Percentiles rank a stretch among this genome's conserved stretches.
Conservation (phyloP, 108 stramenopile species). For the Nitzschia inconspicua region DNA sequence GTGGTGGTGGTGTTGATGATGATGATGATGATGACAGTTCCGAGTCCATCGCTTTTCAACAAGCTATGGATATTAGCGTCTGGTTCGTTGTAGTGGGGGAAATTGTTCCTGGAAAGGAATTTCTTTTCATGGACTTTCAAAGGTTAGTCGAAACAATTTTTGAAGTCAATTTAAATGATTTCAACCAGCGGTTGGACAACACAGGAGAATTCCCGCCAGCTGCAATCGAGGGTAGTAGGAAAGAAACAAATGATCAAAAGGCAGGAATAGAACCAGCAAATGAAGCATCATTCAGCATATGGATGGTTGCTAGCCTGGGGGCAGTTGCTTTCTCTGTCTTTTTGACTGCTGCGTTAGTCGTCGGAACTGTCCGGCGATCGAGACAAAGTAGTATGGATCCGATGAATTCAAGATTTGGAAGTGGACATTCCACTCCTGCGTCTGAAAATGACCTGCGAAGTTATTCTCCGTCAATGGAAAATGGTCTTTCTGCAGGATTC, state of each 20-base stretch:
- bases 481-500: background rate
- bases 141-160: constrained; percentile 6
- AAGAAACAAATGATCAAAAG: background rate
- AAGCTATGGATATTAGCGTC: no score
- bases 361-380: background rate
- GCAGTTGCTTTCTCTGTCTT: background rate
- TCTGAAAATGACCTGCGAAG: no score
- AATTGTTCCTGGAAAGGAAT: no score
- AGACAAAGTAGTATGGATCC: no score
- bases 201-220: background rate
- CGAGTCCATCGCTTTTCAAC: no score
- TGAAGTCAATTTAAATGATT: background rate
- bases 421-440: no score
- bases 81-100: no score
- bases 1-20: no score
- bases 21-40: no score
- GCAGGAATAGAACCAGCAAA: background rate
- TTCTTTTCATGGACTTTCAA: no score
- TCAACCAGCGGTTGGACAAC: background rate
- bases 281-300: background rate
- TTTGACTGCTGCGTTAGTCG: background rate
- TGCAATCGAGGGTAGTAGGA: background rate
- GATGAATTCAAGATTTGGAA: no score
- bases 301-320: constrained; percentile 3
- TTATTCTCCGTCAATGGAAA: no score